A percentile compares a stretch with the other conserved stretches of the same genome.
Conservation (phyloP, 208 protist genomes). For the Trypanosoma avium region DNA sequence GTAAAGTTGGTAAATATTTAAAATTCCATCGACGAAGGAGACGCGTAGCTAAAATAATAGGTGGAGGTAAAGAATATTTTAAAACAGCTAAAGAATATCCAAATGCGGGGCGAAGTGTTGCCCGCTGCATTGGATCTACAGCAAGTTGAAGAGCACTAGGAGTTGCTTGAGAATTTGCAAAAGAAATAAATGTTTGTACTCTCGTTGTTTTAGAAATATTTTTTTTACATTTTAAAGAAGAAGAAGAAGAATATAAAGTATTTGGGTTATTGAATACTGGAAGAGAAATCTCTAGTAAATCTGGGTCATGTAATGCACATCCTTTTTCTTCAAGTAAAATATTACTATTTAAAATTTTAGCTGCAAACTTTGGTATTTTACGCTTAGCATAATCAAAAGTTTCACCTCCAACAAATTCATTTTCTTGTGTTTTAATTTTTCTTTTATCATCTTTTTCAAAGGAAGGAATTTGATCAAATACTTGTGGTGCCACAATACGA, state of each 20-base stretch:
- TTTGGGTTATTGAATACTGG: conserved; percentile 19
- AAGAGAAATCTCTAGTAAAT: conserved; percentile 61
- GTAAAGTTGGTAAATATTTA: not conserved
- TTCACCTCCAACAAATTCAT: conserved; percentile 20
- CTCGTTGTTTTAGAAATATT: not conserved
- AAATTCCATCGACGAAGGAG: conserved; percentile 44
- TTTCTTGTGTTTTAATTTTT: too few relatives aligned
- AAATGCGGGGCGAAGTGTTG: conserved; percentile 50
- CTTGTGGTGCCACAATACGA: conserved; percentile 34
- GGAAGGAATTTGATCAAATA: conserved; percentile 36
- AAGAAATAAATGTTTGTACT: conserved; percentile 39
- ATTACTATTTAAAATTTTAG: conserved; percentile 10
- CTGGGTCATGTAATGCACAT: conserved; percentile 29
- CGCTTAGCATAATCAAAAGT: conserved; percentile 10
- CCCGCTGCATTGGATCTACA: conserved; percentile 28
- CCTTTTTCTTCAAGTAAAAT: conserved; percentile 29
- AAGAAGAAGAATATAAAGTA: not conserved
- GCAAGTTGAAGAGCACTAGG: conserved; percentile 34
- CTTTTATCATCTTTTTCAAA: conserved; percentile 20
- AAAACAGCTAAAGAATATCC: conserved; percentile 58
- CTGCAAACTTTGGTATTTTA: conserved; percentile 23
- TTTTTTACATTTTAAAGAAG: not conserved
- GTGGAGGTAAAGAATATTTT: conserved; percentile 38
- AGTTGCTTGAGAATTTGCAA: conserved; percentile 41
- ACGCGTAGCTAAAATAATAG: conserved; percentile 35